Base-by-base conservation (phyloP, 1,284 basidiomycete genomes). In the Pseudozyma sp. region DNA sequence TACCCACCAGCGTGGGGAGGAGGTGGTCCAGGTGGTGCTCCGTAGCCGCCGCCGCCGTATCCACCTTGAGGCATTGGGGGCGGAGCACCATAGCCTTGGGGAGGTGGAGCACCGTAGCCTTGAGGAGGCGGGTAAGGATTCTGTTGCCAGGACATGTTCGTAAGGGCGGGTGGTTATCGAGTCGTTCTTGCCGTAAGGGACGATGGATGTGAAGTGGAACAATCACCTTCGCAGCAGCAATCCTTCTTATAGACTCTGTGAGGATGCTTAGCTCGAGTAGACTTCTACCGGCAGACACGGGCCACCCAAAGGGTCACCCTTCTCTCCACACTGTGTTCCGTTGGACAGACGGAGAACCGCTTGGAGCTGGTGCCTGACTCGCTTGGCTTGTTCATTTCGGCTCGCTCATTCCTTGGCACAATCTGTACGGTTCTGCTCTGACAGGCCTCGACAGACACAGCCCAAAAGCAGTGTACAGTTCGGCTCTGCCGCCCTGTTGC, bases 131-230 rank as follows among this genome's bases (percentile, higher is more conserved):
- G 71, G 37, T 69, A 67, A 53, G 59, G 55, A 56, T 68, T 68
- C 43, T 73, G 74, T 37, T 68, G 63, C 74, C 67, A 77, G 44
- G 69, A 73, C 74, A 73, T 77, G 43, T 56, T 60, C 50, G 40
- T 45, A 2, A 29, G 33, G 45, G 8, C 29, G 14, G 14, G 45
- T 11, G 14, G 13, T 24, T 17, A 40, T 35, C 17, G 24, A 55
- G 35, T 7, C 14, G 11, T 16, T 30, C 5, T 45, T 33, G 45
- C 7, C 3, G 47, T 31, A 34, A 14, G 2, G 9, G 48, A 13
- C 14, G 5, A 17, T n/a, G 24, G 24, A 24, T 4, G 24, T 24
- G 35, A 37, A 14, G 2, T 10, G 8, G 35, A 37, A 37, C 5
- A 14, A 2, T 37, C 8, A 37, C 8, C 35, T 14, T 10, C 14